phyloP scores from a whole-genome alignment of 169 alveolate species.

The Eimeria necatrix region DNA sequence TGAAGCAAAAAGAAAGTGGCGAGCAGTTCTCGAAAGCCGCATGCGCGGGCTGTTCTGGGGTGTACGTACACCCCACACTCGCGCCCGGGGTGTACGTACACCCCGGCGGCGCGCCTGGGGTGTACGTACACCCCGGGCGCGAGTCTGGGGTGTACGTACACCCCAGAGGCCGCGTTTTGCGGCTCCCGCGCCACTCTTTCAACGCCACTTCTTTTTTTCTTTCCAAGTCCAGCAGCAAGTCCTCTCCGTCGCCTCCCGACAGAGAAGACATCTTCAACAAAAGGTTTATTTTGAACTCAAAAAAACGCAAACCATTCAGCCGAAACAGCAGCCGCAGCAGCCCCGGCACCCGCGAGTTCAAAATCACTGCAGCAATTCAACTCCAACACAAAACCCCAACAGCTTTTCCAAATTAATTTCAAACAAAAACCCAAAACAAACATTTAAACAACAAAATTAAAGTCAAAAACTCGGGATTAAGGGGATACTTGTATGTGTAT shows the following conservation, averaged over 20 bases:
- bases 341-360: constrained; percentile 63
- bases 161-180: neutral
- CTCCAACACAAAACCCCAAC: neutral
- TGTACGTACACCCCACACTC: neutral
- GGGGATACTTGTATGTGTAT: neutral
- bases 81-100: neutral
- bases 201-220: neutral
- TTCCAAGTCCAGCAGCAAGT: neutral
- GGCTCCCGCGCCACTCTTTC: neutral
- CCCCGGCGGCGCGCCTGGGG: neutral
- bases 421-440: neutral
- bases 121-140: too few species aligned
- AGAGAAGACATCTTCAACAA: neutral
- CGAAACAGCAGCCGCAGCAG: constrained; percentile 72
- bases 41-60: neutral
- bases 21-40: neutral
- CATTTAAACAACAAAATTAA: neutral
- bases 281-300: constrained; percentile 32
- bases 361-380: neutral
- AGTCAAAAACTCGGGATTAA: neutral
- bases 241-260: neutral
- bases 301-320: constrained; percentile 47
- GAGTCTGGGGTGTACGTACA: neutral
- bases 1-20: neutral
- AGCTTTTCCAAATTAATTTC: neutral